These are phyloP conservation scores for Dillenia turbinata DNA, from an alignment of 164 flowering plant species.

Conservation along the genomic window DNA sequence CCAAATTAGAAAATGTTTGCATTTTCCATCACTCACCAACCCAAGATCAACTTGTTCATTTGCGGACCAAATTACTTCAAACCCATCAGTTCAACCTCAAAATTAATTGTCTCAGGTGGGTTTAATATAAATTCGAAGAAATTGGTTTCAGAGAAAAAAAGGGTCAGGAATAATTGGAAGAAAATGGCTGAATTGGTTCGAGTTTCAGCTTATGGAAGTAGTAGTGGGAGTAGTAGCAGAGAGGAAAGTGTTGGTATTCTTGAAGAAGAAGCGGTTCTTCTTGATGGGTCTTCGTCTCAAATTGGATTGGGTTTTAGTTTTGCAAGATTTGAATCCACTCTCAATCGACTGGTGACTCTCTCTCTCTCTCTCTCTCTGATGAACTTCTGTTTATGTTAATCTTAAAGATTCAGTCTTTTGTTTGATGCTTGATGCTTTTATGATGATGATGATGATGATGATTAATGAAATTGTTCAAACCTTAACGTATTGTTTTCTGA, in stretches of 20 bases:
- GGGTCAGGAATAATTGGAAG: conserved; percentile 5
- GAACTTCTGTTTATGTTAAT: background rate
- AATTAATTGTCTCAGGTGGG: conserved; percentile 4
- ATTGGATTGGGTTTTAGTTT: conserved; percentile 3
- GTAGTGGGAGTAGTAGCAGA: conserved; percentile 5
- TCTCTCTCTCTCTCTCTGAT: background rate
- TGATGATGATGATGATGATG: background rate
- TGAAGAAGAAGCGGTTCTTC: conserved; percentile 34
- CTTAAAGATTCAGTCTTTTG: background rate
- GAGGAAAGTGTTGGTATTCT: conserved; percentile 22
- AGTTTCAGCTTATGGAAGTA: conserved; percentile 12
- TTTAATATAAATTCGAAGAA: background rate
- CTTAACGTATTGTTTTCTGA: background rate
- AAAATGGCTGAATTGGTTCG: conserved; percentile 24
- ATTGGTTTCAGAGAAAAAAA: background rate
- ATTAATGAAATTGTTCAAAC: background rate
- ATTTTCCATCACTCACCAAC: too few relatives aligned
- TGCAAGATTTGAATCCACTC: conserved; percentile 37
- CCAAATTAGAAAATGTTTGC: too few relatives aligned
- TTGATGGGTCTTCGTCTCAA: conserved; percentile 22
- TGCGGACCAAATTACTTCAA: too few relatives aligned
- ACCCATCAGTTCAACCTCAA: conserved; percentile 2
- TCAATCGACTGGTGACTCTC: conserved; percentile 53
- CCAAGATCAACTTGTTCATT: too few relatives aligned
- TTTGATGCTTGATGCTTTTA: background rate